Conservation (phyloP, 495 filamentous ascomycete species). For the Saxophila tyrrhenica region DNA sequence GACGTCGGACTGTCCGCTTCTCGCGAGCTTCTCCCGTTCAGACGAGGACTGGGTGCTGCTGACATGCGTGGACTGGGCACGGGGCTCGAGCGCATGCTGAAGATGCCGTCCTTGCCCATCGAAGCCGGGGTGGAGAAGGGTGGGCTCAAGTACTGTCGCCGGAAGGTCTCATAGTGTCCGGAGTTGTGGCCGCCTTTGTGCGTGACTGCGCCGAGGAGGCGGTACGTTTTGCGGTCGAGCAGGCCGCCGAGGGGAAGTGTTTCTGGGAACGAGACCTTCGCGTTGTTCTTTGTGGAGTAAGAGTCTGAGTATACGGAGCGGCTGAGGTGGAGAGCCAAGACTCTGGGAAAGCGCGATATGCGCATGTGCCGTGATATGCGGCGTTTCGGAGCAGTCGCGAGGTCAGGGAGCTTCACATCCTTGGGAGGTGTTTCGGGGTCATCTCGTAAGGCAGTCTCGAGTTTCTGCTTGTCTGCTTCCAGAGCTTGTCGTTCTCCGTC, state of each 20-base stretch:
- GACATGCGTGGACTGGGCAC: constrained; percentile 28
- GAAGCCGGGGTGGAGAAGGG: constrained; percentile 74
- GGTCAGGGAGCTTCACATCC: constrained; percentile 63
- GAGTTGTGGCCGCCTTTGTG: constrained; percentile 95
- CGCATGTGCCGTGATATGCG: constrained; percentile 76
- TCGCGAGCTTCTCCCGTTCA: constrained; percentile 2
- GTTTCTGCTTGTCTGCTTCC: constrained; percentile 41
- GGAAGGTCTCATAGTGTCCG: constrained; percentile 94
- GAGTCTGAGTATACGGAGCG: constrained; percentile 67
- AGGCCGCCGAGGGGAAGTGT: constrained; percentile 68
- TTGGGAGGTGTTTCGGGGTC: constrained; percentile 69
- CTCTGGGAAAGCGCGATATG: constrained; percentile 73
- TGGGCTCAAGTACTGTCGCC: constrained; percentile 57
- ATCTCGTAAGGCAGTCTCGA: constrained; percentile 51
- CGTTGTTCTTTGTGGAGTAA: constrained; percentile 79
- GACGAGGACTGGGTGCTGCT: constrained; percentile 14
- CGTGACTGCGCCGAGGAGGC: constrained; percentile 74
- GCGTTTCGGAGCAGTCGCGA: constrained; percentile 61
- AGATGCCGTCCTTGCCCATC: constrained; percentile 58
- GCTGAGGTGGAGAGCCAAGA: constrained; percentile 85
- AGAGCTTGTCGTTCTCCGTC: constrained; percentile 34
- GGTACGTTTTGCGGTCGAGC: constrained; percentile 66
- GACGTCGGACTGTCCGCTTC: neutral
- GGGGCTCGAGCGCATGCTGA: constrained; percentile 45
- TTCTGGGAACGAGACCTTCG: constrained; percentile 88